Evolutionary conservation across 176 grass and related monocot species (phyloP).

Genomic region (Leersia perrieri): DNA sequence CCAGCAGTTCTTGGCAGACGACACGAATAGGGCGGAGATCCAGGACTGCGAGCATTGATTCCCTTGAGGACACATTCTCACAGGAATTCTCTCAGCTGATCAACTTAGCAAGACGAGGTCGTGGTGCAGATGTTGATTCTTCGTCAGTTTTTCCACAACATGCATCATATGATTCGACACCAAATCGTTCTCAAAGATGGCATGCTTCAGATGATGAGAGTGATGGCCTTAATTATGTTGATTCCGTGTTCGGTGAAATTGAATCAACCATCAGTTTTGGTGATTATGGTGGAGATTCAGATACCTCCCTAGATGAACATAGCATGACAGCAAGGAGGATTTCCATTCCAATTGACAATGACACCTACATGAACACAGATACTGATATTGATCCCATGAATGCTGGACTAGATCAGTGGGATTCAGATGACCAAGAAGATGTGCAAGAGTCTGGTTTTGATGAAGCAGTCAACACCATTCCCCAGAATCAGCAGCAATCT

Average conservation of each 20-base stretch:
- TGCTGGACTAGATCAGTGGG: conserved; percentile 61
- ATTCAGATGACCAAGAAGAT: conserved; percentile 65
- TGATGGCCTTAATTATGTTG: conserved; percentile 47
- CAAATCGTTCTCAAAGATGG: conserved; percentile 49
- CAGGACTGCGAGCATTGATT: conserved; percentile 34
- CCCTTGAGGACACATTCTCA: conserved; percentile 50
- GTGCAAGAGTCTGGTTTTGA: conserved; percentile 60
- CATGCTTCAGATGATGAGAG: conserved; percentile 69
- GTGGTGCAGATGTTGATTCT: conserved; percentile 40
- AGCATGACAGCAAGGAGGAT: conserved; percentile 47
- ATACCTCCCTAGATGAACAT: conserved; percentile 62
- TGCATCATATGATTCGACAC: conserved; percentile 43
- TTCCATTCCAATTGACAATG: conserved; percentile 53
- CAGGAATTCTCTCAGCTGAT: conserved; percentile 63
- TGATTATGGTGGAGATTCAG: conserved; percentile 65
- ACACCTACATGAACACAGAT: conserved; percentile 57
- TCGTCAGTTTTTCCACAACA: conserved; percentile 10
- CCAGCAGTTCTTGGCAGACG: conserved; percentile 23
- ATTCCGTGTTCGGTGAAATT: conserved; percentile 63
- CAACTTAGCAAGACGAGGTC: conserved; percentile 62
- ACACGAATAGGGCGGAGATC: conserved; percentile 28
- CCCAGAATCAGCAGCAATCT: conserved; percentile 33
- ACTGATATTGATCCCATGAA: conserved; percentile 91
- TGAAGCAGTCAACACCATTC: conserved; percentile 32
- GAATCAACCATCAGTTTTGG: conserved; percentile 76